phyloP scores from a whole-genome alignment of 208 protist species.

The Trypanosoma vivax region DNA sequence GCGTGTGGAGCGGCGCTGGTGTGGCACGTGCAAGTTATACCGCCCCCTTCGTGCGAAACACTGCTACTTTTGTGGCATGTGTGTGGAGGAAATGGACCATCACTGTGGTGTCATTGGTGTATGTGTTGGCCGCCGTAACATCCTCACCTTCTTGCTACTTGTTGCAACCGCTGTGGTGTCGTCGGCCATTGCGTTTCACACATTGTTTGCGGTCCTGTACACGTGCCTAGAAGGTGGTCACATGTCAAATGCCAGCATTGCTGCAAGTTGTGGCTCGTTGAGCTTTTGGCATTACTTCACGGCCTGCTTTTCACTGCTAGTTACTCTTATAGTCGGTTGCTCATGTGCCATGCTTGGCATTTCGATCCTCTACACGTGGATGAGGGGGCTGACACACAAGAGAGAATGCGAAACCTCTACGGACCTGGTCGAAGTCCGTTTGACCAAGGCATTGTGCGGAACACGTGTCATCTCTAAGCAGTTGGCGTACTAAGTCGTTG shows the following conservation, averaged over 20 bases:
- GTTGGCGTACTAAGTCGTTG: constrained; percentile 24
- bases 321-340: too few species aligned
- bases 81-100: constrained; percentile 83
- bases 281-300: too few species aligned
- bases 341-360: constrained; percentile 3
- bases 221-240: too few species aligned
- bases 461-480: constrained; percentile 45
- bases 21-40: constrained; percentile 79
- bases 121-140: constrained; percentile 71
- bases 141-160: constrained; percentile 62
- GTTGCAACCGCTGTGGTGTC: neutral
- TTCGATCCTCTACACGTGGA: constrained; percentile 29
- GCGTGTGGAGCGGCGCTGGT: constrained; percentile 87
- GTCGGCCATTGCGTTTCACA: constrained; percentile 10
- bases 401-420: constrained; percentile 70
- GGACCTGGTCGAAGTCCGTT: constrained; percentile 62
- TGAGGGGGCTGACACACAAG: constrained; percentile 50
- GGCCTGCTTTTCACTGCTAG: too few species aligned
- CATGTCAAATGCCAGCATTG: too few species aligned
- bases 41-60: constrained; percentile 80
- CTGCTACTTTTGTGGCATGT: constrained; percentile 86
- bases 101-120: constrained; percentile 83
- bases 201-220: constrained; percentile 12
- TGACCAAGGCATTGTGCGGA: constrained; percentile 38
- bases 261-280: neutral